Evolutionary conservation across 352 stramenopile species (phyloP), one percentile per base, ranked within the genome.

Genomic region (Globisporangium takayamanum): DNA sequence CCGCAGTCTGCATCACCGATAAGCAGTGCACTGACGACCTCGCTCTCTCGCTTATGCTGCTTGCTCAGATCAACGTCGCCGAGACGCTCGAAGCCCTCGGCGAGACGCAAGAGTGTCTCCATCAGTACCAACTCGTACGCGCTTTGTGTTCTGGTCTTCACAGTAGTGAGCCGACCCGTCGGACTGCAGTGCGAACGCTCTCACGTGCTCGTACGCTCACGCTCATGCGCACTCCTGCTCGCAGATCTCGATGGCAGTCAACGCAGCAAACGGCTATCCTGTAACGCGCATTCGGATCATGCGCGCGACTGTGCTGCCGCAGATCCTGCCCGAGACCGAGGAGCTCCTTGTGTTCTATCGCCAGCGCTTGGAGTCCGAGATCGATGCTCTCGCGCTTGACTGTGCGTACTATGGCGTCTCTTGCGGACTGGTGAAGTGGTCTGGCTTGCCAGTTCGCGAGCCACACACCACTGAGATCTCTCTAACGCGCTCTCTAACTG

Each of bases 281-380:
- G 62, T 59, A 20, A 78, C 74, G 22, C 68, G 72, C 44, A 69
- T 78, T 14, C 76, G 71, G 60, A 61, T 89, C 11, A 85, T 88
- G 78, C 75, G 70, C 58, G 73, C 76, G 6, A 89, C 76, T 0
- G 79, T 90, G 15, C 50, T 90, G 18, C 83, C 80, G 42, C 73
- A 77, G 22, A 76, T 90, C 37, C 65, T 92, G 2, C 83, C 82
- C 2, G 65, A 58, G 22, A 75, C 64, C 3, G 69, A 88, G 52
- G 62, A 70, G 22, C 62, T 80, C 16, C 85, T 91, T 26, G 73
- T 88, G 45, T 30, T 36, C 3, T 69, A 72, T 25, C 76, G 79
- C 12, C 41, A 64, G n/a, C 69, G 66, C 3, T 78, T 89, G 49
- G 66, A 73, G 49, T 48, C 36, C 6, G 67, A 85, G 42, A 52